phyloP scores from a whole-genome alignment of 148 eudicot species.

The Diospyros kaki region DNA sequence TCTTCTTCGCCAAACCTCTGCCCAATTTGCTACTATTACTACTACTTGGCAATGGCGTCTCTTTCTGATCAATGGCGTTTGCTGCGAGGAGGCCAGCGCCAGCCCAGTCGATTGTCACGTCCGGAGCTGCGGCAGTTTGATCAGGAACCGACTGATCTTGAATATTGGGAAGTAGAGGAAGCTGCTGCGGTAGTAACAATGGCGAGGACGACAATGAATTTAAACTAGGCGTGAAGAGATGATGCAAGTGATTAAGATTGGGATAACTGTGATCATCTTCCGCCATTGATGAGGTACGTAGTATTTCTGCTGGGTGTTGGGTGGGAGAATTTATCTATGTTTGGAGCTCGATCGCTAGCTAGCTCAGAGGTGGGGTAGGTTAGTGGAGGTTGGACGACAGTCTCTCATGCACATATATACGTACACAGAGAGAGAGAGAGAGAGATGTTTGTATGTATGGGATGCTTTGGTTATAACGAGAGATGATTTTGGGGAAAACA shows the following conservation, averaged over 20 bases:
- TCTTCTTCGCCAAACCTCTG: not conserved
- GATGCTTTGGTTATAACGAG: no score
- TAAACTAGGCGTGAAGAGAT: constrained; percentile 1
- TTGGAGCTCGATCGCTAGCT: not conserved
- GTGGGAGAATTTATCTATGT: constrained; percentile 8
- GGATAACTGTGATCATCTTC: constrained; percentile 19
- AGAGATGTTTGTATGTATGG: not conserved
- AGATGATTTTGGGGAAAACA: no score
- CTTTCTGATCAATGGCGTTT: no score
- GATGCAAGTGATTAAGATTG: constrained; percentile 2
- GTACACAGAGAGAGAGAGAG: constrained; percentile 12
- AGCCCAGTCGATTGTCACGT: constrained; percentile 58
- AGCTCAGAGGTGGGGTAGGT: constrained; percentile 24
- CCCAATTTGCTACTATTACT: constrained; percentile 15
- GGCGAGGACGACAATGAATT: constrained; percentile 15
- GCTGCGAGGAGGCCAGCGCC: constrained; percentile 15
- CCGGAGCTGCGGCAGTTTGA: not conserved
- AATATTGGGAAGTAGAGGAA: constrained; percentile 9
- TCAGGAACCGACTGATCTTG: constrained; percentile 13
- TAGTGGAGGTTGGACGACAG: constrained; percentile 28
- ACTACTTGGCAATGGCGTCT: not conserved
- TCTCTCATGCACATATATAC: constrained; percentile 8
- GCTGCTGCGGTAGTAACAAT: not conserved
- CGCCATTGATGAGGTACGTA: constrained; percentile 14
- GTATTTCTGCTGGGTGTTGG: constrained; percentile 1